Base-by-base conservation (phyloP, 1,284 basidiomycete genomes). In the Xerocomus cyaneibrunnescens region DNA sequence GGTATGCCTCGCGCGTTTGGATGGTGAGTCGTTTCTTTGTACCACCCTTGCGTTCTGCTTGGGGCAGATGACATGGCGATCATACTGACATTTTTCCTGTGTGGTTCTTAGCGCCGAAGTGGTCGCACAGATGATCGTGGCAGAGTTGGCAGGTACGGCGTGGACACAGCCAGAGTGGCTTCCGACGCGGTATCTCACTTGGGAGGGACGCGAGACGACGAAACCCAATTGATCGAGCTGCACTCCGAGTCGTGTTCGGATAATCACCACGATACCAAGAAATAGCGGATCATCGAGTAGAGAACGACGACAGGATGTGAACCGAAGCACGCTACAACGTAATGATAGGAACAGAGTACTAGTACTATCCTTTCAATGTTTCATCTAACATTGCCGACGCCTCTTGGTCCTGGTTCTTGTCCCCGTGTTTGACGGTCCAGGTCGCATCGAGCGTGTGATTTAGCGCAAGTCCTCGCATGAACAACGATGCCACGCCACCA, bases 1-100 rank as follows among this genome's bases (percentile, higher is more conserved):
- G 90, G 90, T 0, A 92, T 93, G 88, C 83, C 88, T 5, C 78
- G 88, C 3, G 83, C 87, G 0, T 89, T 78, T 62, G 80, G 77
- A 37, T 90, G 87, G 34, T 53, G 9, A n/a, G 48, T 14, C 25
- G 22, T 8, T 39, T 31, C 35, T 48, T 27, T 14, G 6, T 27
- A 27, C 27, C 27, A n/a, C n/a, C 16, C 35, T 4, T 17, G 17
- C 10, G 7, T 5, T 27, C 17, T 32, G 5, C 28, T 32, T 23
- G 1, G 9, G 19, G 19, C 17, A 16, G 7, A 34, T 27, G n/a
- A n/a, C n/a, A n/a, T n/a, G n/a, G n/a, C n/a, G n/a, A n/a, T n/a
- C n/a, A n/a, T n/a, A n/a, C n/a, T n/a, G n/a, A n/a, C n/a, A n/a
- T n/a, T n/a, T n/a, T n/a, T n/a, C 41, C 30, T 8, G 4, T 32